Evolutionary conservation across 768 basidiomycete genomes (phyloP), one percentile per base, ranked within the genome.

Genomic region (Mycena vitilis): DNA sequence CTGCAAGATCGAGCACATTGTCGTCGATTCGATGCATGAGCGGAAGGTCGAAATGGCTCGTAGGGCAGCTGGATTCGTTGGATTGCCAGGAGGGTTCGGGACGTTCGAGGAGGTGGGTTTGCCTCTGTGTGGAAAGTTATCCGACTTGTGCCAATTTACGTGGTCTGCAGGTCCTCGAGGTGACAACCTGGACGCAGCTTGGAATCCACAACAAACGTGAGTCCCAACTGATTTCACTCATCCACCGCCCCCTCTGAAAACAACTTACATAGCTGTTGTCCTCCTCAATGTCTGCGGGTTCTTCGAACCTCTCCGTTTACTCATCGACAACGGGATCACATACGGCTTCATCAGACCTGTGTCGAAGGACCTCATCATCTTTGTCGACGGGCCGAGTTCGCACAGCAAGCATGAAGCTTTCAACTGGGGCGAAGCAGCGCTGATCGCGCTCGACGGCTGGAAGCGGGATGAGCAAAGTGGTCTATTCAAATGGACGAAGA

Each of bases 151-250:
- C 22, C 15, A 15, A 47, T 30, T 30, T 30, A 18, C 16, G 56
- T 30, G 25, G 6, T 18, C 56, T 25, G 48, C 71, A 95, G 92
- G 80, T 95, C n/a, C 78, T 98, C 36, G 97, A 99, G 79, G 96
- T 94, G 69, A 87, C 91, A 16, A 98, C 96, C 0, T 99, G 97
- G 97, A 94, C 93, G 22, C 97, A 98, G 75, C 78, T 98, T 7
- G 92, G 92, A 22, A 91, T 96, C 49, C 94, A 95, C 76, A 84
- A 87, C 62, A 95, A 95, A 81, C 94, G 94, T 94, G 75, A 88
- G 66, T 53, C 68, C 40, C 20, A 23, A 53, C 48, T 30, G 49
- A 40, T 12, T 0, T 34, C 34, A 47, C 53, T 7, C 34, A 42
- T 45, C 20, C 10, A 18, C 13, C 15, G 7, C 40, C 30, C 2